These are phyloP conservation scores for Botrytis cinerea DNA, from an alignment of 2,329 filamentous ascomycete species.

Conservation along the genomic window DNA sequence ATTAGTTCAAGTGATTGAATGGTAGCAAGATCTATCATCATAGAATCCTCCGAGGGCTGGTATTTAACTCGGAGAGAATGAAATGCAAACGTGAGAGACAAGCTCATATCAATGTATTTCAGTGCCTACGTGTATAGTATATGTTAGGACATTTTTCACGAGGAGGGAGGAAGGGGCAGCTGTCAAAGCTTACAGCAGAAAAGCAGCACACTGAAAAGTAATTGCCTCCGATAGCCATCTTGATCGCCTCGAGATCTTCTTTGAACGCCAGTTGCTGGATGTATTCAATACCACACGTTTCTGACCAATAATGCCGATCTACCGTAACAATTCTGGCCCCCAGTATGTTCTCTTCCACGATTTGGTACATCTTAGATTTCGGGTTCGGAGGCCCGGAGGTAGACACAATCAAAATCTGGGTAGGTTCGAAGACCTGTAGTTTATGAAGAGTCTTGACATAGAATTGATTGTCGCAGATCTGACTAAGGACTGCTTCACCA, in stretches of 20 bases:
- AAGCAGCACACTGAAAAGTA: slow-evolving; percentile 85
- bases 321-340: slow-evolving; percentile 63
- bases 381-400: slow-evolving; percentile 65
- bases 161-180: neutral
- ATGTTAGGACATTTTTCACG: slow-evolving; percentile 20
- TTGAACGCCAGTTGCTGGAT: slow-evolving; percentile 77
- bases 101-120: slow-evolving; percentile 74
- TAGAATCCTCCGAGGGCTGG: slow-evolving; percentile 83
- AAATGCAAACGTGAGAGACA: slow-evolving; percentile 68
- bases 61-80: slow-evolving; percentile 86
- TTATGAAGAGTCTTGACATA: slow-evolving; percentile 89
- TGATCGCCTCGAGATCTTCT: slow-evolving; percentile 79
- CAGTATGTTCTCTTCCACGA: slow-evolving; percentile 71
- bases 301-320: slow-evolving; percentile 82
- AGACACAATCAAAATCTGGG: slow-evolving; percentile 74
- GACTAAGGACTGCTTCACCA: slow-evolving; percentile 80
- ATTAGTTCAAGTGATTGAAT: slow-evolving; percentile 87
- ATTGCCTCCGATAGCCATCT: slow-evolving; percentile 76
- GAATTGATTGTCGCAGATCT: slow-evolving; percentile 91
- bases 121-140: slow-evolving; percentile 58
- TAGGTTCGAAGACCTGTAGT: slow-evolving; percentile 76
- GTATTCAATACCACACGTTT: slow-evolving; percentile 73
- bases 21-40: slow-evolving; percentile 93
- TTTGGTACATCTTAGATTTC: slow-evolving; percentile 71
- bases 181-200: slow-evolving; percentile 65